Evolutionary conservation across 2,329 filamentous ascomycete species (phyloP).

Genomic region (Epichloe coenophiala): DNA sequence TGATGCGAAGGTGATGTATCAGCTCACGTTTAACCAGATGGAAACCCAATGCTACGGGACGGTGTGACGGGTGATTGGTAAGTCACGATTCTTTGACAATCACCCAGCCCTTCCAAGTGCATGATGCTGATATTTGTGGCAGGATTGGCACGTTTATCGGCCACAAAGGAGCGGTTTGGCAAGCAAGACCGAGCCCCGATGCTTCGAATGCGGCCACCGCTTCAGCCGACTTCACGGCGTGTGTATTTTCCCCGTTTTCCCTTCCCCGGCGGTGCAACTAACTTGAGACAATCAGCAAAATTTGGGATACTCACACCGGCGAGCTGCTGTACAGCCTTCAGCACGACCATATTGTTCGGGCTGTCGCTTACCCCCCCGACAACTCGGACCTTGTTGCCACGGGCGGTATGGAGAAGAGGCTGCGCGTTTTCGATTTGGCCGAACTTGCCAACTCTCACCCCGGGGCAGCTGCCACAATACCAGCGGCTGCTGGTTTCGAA

Average conservation of each 20-base stretch:
- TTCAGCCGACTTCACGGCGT: slow-evolving; percentile 92
- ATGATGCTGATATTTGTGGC: slow-evolving; percentile 17
- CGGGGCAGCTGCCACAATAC: slow-evolving; percentile 32
- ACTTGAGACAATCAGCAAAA: slow-evolving; percentile 48
- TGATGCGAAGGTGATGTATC: slow-evolving; percentile 12
- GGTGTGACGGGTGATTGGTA: slow-evolving; percentile 90
- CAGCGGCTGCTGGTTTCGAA: slow-evolving; percentile 60
- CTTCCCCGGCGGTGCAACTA: neutral
- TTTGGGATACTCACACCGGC: slow-evolving; percentile 94
- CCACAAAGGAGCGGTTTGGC: slow-evolving; percentile 97
- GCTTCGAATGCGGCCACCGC: slow-evolving; percentile 81
- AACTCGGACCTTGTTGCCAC: slow-evolving; percentile 78
- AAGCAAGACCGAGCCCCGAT: slow-evolving; percentile 80
- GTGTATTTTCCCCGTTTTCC: slow-evolving; percentile 18
- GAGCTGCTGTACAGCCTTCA: slow-evolving; percentile 77
- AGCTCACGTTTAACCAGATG: slow-evolving; percentile 43
- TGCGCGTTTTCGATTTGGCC: slow-evolving; percentile 81
- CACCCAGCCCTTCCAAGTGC: neutral
- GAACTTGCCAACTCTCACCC: slow-evolving; percentile 33
- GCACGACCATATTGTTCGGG: slow-evolving; percentile 90
- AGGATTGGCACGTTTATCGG: slow-evolving; percentile 98
- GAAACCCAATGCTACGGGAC: slow-evolving; percentile 96
- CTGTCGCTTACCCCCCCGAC: slow-evolving; percentile 80
- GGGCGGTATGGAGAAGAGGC: slow-evolving; percentile 90
- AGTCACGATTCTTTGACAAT: slow-evolving; percentile 9